Conservation (phyloP, 2,329 filamentous ascomycete genomes). For the Aspergillus quadrilineatus region DNA sequence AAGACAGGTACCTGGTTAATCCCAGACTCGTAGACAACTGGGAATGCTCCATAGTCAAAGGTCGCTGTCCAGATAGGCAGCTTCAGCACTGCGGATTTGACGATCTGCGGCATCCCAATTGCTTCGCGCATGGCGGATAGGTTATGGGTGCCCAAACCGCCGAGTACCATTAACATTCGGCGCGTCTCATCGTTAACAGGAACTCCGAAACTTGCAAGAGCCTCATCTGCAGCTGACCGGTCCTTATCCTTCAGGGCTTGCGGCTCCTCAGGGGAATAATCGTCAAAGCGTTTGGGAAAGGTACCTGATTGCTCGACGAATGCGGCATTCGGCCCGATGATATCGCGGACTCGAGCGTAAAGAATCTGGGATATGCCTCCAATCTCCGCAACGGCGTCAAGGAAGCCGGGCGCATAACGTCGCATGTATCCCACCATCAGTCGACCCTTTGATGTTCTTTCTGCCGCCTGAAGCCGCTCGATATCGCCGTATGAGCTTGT, state of each 20-base stretch:
- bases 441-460: conserved; percentile 29
- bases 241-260: conserved; percentile 14
- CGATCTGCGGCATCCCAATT: conserved; percentile 49
- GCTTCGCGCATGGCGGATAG: conserved; percentile 55
- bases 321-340: conserved; percentile 53
- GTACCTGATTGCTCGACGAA: conserved; percentile 35
- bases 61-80: conserved; percentile 32
- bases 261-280: conserved; percentile 32
- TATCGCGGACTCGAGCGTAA: conserved; percentile 53
- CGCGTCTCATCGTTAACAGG: conserved; percentile 26
- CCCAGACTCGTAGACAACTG: conserved; percentile 58
- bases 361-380: conserved; percentile 49
- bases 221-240: not conserved
- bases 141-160: conserved; percentile 54
- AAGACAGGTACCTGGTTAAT: conserved; percentile 50
- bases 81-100: conserved; percentile 33
- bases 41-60: conserved; percentile 43
- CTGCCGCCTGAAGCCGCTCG: conserved; percentile 42
- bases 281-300: conserved; percentile 41
- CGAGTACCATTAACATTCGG: conserved; percentile 34
- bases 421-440: conserved; percentile 63
- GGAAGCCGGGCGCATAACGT: conserved; percentile 56
- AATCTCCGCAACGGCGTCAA: conserved; percentile 54
- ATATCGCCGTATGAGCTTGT: conserved; percentile 32
- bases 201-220: conserved; percentile 32